These are phyloP conservation scores for Cyberlindnera saturnus DNA, from an alignment of 805 yeast genomes.

Conservation along the genomic window DNA sequence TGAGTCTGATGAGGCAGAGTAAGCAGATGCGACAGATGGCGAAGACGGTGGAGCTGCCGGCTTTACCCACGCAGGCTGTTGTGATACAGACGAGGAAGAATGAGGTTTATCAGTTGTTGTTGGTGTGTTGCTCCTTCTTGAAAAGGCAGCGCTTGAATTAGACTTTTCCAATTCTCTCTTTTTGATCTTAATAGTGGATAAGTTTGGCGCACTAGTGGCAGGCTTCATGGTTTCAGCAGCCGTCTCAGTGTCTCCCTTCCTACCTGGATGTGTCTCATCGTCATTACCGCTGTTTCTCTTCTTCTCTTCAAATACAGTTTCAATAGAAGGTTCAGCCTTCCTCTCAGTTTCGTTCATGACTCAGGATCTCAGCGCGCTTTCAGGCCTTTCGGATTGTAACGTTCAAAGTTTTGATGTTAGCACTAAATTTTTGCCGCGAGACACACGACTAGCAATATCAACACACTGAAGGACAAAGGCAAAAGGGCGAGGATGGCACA, in stretches of 20 bases:
- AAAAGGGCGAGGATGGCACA: neutral
- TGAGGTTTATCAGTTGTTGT: neutral
- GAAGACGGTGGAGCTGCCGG: neutral
- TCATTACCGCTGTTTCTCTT: neutral
- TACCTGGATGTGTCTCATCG: neutral
- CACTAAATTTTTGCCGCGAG: too few species aligned
- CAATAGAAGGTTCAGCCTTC: neutral
- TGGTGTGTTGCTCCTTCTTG: neutral
- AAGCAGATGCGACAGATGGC: neutral
- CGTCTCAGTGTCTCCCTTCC: neutral
- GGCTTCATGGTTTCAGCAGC: neutral
- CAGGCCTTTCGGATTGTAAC: too few species aligned
- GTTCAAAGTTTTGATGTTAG: too few species aligned
- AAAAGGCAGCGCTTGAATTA: neutral
- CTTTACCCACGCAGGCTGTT: neutral
- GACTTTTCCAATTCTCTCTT: constrained; percentile 9
- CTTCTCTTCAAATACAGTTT: neutral
- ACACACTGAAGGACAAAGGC: neutral
- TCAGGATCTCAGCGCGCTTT: too few species aligned
- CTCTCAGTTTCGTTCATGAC: neutral
- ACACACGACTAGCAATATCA: too few species aligned
- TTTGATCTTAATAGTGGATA: constrained; percentile 7
- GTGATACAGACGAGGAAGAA: constrained; percentile 7
- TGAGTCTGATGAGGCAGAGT: neutral
- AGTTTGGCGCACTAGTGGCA: neutral